Conservation (phyloP, 2,329 filamentous ascomycete genomes). For the Dendrostoma leiphaemia region DNA sequence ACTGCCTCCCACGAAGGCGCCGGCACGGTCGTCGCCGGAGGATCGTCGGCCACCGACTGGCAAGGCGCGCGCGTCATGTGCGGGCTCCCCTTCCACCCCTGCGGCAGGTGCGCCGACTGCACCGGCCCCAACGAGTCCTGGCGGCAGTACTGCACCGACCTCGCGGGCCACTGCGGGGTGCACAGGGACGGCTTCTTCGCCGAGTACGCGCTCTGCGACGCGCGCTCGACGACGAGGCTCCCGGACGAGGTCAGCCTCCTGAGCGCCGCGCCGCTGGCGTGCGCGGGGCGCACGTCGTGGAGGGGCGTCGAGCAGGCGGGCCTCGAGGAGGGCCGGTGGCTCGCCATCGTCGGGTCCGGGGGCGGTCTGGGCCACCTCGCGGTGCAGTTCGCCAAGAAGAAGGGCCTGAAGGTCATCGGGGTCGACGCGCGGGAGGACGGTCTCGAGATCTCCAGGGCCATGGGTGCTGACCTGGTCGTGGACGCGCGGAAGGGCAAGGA, state of each 20-base stretch:
- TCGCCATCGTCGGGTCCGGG: slow-evolving; percentile 47
- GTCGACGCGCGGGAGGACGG: slow-evolving; percentile 55
- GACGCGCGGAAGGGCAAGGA: slow-evolving; percentile 50
- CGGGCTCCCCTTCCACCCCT: slow-evolving; percentile 50
- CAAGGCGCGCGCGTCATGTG: slow-evolving; percentile 55
- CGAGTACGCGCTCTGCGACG: slow-evolving; percentile 53
- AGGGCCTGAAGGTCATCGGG: slow-evolving; percentile 50
- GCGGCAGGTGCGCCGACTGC: slow-evolving; percentile 53
- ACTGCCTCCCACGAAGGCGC: slow-evolving; percentile 57
- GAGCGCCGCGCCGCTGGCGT: slow-evolving; percentile 55
- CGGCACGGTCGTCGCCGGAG: slow-evolving; percentile 51
- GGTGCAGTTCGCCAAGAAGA: slow-evolving; percentile 45
- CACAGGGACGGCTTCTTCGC: slow-evolving; percentile 51
- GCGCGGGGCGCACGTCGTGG: slow-evolving; percentile 52
- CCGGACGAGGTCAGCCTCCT: slow-evolving; percentile 47
- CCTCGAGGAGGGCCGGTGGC: slow-evolving; percentile 31
- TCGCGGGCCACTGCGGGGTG: slow-evolving; percentile 22
- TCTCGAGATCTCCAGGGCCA: slow-evolving; percentile 42
- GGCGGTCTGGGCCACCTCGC: slow-evolving; percentile 55
- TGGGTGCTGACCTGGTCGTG: slow-evolving; percentile 25
- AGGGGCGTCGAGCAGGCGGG: slow-evolving; percentile 41
- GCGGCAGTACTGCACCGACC: slow-evolving; percentile 49
- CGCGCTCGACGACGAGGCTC: slow-evolving; percentile 41
- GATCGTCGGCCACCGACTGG: slow-evolving; percentile 41
- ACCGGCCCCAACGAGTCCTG: slow-evolving; percentile 40